Base-by-base conservation (phyloP, 148 eudicot species). In the Diospyros lotus region DNA sequence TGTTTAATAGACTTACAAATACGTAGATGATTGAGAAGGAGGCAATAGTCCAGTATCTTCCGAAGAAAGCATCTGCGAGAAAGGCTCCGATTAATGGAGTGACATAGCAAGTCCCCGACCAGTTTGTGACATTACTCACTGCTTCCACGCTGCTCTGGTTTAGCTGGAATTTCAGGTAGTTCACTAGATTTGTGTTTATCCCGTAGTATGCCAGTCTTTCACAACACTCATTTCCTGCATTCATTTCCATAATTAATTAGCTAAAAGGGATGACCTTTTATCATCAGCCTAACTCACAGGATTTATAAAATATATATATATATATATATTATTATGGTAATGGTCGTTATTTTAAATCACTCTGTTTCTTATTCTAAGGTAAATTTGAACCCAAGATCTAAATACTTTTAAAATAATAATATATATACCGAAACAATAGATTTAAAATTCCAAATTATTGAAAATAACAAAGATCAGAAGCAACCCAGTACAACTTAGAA, bases 151-250 rank as follows among this genome's bases (percentile, higher is more conserved):
- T 89, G 4, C 75, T 82, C 73, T 84, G 86, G 79, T 84, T 68
- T 63, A 89, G 67, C 38, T 80, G 89, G 0, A 66, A 18, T 4
- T 71, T 74, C 9, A 91, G 84, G 78, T 81, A 91, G 79, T 91
- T 89, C 17, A 91, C 93, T 44, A 91, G 80, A 76, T 91, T 91
- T 51, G 93, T 83, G 68, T 89, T 86, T 86, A 91, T 91, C 67
- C 96, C 96, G 70, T 91, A 91, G 87, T 85, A 91, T 12, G 96
- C 96, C 83, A 89, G 80, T 73, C 96, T 85, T 81, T 91, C 96
- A 67, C 96, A 91, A 66, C 90, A 84, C 75, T 89, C 93, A 51
- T 70, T 85, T 71, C 90, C 93, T 85, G 82, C 28, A 28, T 28
- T 28, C 28, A 28, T 28, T 48, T 45, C 50, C 17, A 68, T 28